Conservation (phyloP, 2,329 filamentous ascomycete species). For the Pseudogymnoascus sp. region DNA sequence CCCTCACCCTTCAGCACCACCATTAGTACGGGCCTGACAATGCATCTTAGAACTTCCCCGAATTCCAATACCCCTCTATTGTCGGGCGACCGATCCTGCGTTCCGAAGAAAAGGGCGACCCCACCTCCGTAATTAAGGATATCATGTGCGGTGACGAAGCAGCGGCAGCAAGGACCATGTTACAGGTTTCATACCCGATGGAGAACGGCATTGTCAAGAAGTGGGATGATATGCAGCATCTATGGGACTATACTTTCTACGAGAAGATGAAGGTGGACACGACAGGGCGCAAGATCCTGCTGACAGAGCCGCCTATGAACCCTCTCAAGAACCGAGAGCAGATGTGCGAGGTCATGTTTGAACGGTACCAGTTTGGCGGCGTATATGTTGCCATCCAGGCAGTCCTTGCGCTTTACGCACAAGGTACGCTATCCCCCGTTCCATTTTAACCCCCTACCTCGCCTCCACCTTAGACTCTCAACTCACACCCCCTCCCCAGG, state of each 20-base stretch:
- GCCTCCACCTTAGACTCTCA: background rate
- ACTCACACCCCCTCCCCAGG: constrained; percentile 38
- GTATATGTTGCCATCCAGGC: constrained; percentile 98
- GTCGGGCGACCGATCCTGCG: constrained; percentile 95
- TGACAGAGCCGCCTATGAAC: constrained; percentile 97
- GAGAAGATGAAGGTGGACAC: constrained; percentile 95
- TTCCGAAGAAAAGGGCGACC: constrained; percentile 69
- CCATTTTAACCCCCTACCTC: background rate
- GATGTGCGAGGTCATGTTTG: constrained; percentile 99
- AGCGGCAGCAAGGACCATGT: constrained; percentile 88
- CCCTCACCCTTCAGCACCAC: constrained; percentile 6
- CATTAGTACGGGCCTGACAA: constrained; percentile 9
- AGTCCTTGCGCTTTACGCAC: constrained; percentile 89
- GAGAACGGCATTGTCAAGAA: constrained; percentile 99
- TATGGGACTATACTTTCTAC: constrained; percentile 98
- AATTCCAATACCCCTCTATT: constrained; percentile 97
- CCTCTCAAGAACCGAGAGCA: constrained; percentile 92
- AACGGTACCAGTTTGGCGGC: constrained; percentile 89
- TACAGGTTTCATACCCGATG: constrained; percentile 99
- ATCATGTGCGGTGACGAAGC: constrained; percentile 99
- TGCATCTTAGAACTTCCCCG: constrained; percentile 76
- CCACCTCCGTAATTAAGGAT: constrained; percentile 79
- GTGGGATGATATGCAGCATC: constrained; percentile 99
- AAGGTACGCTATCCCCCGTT: constrained; percentile 50
- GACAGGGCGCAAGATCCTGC: constrained; percentile 86